Evolutionary conservation across 2,329 filamentous ascomycete genomes (phyloP).

Genomic region (Trichoderma sp.): DNA sequence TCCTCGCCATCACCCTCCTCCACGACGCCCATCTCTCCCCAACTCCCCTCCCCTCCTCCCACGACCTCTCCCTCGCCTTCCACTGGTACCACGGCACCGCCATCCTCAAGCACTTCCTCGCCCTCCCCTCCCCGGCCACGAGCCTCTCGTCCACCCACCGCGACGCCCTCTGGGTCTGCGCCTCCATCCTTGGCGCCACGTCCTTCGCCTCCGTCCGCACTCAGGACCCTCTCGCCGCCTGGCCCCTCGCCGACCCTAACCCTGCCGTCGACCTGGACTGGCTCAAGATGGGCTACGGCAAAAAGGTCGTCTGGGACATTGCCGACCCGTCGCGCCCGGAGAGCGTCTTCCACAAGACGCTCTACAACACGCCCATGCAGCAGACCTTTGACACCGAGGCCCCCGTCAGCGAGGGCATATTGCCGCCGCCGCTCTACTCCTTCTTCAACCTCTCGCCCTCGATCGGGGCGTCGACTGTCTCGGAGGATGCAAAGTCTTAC

Average conservation of each 20-base stretch:
- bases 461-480: slow-evolving; percentile 27
- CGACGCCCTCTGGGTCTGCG: slow-evolving; percentile 52
- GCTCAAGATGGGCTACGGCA: slow-evolving; percentile 59
- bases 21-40: slow-evolving; percentile 51
- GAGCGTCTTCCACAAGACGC: slow-evolving; percentile 47
- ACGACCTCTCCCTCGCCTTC: slow-evolving; percentile 40
- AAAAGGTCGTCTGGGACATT: slow-evolving; percentile 55
- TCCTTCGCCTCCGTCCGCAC: slow-evolving; percentile 49
- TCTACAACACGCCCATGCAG: slow-evolving; percentile 17
- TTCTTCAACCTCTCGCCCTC: slow-evolving; percentile 34
- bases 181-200: slow-evolving; percentile 49
- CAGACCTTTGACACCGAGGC: slow-evolving; percentile 24
- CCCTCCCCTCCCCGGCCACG: slow-evolving; percentile 30
- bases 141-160: slow-evolving; percentile 41
- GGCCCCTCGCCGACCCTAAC: slow-evolving; percentile 53
- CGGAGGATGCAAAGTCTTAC: slow-evolving; percentile 36
- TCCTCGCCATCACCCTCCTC: slow-evolving; percentile 54
- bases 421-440: slow-evolving; percentile 39
- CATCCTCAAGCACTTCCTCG: slow-evolving; percentile 50
- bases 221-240: slow-evolving; percentile 48
- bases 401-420: slow-evolving; percentile 26
- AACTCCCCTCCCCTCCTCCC: slow-evolving; percentile 28
- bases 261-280: slow-evolving; percentile 54
- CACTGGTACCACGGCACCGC: slow-evolving; percentile 52
- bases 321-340: slow-evolving; percentile 50